Conservation (phyloP, 169 alveolate species). For the Eimeria maxima region DNA sequence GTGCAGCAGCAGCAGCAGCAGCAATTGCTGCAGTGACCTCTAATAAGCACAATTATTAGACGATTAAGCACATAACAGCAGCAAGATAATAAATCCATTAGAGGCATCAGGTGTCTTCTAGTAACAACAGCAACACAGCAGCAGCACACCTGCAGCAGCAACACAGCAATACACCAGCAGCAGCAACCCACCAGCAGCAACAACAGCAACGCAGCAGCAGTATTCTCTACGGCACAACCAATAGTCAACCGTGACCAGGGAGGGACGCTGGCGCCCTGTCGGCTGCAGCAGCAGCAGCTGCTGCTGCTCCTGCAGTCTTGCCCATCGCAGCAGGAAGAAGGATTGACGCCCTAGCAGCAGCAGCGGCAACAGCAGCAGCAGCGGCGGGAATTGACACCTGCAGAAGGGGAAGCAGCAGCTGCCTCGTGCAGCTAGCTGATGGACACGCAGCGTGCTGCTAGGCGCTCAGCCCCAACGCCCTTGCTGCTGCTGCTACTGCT, state of each 20-base stretch:
- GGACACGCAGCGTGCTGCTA: not conserved
- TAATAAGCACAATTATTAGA: too few relatives aligned
- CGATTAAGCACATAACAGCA: not conserved
- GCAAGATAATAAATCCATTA: not conserved
- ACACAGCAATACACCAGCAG: constrained; percentile 9
- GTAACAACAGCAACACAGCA: not conserved
- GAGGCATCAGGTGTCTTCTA: not conserved
- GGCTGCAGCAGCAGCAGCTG: not conserved
- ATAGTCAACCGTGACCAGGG: too few relatives aligned
- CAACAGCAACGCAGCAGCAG: not conserved
- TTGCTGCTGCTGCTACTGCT: constrained; percentile 58
- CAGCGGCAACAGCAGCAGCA: not conserved
- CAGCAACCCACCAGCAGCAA: not conserved
- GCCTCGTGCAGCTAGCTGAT: constrained; percentile 11
- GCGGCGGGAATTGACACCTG: constrained; percentile 13
- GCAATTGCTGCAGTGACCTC: constrained; percentile 16
- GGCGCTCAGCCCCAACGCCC: not conserved
- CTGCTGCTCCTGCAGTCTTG: not conserved
- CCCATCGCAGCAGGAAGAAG: not conserved
- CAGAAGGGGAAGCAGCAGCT: constrained; percentile 22
- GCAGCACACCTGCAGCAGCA: not conserved
- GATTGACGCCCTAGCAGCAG: not conserved
- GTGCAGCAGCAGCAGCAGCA: not conserved
- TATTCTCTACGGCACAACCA: constrained; percentile 22
- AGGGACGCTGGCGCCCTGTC: not conserved